Evolutionary conservation across 495 filamentous ascomycete species (phyloP), one percentile per base, ranked within the genome.

Genomic region (Penicillium lagena): DNA sequence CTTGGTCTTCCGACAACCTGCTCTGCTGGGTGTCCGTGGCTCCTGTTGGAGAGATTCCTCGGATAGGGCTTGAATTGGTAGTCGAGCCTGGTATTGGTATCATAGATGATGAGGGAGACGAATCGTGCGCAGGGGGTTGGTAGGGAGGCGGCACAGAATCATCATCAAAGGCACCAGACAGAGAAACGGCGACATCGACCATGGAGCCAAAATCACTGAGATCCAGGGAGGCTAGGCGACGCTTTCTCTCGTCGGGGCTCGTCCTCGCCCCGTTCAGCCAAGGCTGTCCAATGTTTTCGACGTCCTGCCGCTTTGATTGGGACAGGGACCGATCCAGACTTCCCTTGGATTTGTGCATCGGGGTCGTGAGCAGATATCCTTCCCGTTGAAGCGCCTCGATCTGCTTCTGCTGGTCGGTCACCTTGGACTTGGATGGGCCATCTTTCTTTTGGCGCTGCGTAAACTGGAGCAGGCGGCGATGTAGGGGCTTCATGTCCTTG

Each of bases 391-490:
- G 54, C 7, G 64, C 66, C 13, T 56, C 53, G 1, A 70, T 50
- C 39, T 68, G 67, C 12, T 51, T 59, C 22, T 55, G 46, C 12
- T 61, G 46, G 0, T 66, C 61, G 7, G 64, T 60, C 1, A 50
- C 22, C 35, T 68, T 71, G 1, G 50, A 37, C 17, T 48, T 58
- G 4, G 59, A 35, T 11, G 64, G 45, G 1, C 47, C 14, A 37
- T 55, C 55, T 33, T 65, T 69, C 42, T 58, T 66, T 29, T 55
- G 63, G n/a, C 67, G 65, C 44, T 67, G 66, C 14, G 63, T 56
- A 17, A 71, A 56, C 27, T 69, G 59, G 11, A 62, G 49, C 4
- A 73, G 60, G 13, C 70, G 70, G 10, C 66, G 65, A 42, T 68
- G 69, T n/a, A 67, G 57, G 9, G 67, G 64, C 35, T 68, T 70